These are phyloP conservation scores for Trichophyton mentagrophytes DNA, from an alignment of 2,329 filamentous ascomycete genomes.

Conservation along the genomic window DNA sequence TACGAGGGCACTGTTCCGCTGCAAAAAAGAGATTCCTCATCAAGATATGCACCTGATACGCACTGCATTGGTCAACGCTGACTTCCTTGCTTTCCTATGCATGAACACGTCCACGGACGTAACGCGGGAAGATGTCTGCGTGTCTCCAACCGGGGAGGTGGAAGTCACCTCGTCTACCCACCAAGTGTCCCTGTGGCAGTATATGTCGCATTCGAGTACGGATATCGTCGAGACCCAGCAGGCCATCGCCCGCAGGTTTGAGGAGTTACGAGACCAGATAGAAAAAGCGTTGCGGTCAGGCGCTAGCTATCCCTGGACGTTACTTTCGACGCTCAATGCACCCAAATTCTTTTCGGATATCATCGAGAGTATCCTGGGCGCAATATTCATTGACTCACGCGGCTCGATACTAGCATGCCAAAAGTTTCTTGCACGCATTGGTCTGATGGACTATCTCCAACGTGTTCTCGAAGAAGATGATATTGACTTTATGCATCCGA, in stretches of 20 bases:
- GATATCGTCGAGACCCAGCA: slow-evolving; percentile 39
- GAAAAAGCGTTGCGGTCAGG: slow-evolving; percentile 38
- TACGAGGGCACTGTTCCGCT: slow-evolving; percentile 46
- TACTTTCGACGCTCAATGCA: slow-evolving; percentile 51
- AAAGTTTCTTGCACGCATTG: slow-evolving; percentile 48
- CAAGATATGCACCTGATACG: slow-evolving; percentile 63
- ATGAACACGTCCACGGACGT: slow-evolving; percentile 39
- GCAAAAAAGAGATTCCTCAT: slow-evolving; percentile 37
- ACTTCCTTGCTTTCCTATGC: slow-evolving; percentile 65
- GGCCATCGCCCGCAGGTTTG: slow-evolving; percentile 36
- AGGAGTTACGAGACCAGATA: slow-evolving; percentile 39
- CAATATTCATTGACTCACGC: slow-evolving; percentile 65
- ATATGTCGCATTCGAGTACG: slow-evolving; percentile 46
- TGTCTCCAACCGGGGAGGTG: slow-evolving; percentile 6
- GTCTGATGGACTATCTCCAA: slow-evolving; percentile 51
- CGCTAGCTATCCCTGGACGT: slow-evolving; percentile 59
- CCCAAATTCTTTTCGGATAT: slow-evolving; percentile 76
- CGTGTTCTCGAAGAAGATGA: slow-evolving; percentile 44
- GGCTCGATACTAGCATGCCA: slow-evolving; percentile 50
- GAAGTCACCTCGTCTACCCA: slow-evolving; percentile 21
- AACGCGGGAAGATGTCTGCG: slow-evolving; percentile 12
- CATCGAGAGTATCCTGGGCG: slow-evolving; percentile 67
- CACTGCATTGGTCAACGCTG: slow-evolving; percentile 63
- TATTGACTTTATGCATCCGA: slow-evolving; percentile 49
- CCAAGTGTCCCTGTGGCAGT: slow-evolving; percentile 51